Percentiles rank a stretch among this genome's conserved stretches.
These are phyloP conservation scores for Podospora comata DNA, from an alignment of 495 filamentous ascomycete species.

Conservation along the genomic window DNA sequence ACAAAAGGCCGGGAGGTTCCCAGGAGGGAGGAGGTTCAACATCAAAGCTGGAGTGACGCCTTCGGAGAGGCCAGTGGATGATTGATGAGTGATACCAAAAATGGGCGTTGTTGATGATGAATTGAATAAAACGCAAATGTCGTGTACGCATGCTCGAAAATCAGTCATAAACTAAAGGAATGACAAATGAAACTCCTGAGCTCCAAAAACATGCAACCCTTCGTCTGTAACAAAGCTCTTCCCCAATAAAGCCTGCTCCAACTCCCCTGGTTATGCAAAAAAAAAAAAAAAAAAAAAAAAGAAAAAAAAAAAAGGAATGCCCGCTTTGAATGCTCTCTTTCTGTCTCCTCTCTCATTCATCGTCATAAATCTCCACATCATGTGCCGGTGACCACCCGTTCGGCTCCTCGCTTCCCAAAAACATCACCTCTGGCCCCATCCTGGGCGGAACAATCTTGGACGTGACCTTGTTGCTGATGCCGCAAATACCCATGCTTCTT, in stretches of 20 bases:
- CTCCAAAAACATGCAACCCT: background rate
- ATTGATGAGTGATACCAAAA: background rate
- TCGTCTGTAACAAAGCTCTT: no score
- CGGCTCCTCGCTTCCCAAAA: constrained; percentile 29
- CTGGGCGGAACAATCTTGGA: constrained; percentile 10
- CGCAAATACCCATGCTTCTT: constrained; percentile 14
- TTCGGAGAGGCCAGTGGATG: background rate
- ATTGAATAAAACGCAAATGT: background rate
- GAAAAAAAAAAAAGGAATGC: no score
- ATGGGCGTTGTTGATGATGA: background rate
- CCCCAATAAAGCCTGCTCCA: no score
- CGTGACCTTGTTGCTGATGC: constrained; percentile 16
- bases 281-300: no score
- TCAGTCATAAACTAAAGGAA: background rate
- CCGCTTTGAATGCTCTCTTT: background rate
- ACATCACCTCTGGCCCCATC: constrained; percentile 9
- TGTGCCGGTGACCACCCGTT: constrained; percentile 23
- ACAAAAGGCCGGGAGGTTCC: constrained; percentile 2
- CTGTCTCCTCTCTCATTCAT: background rate
- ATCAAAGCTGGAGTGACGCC: constrained; percentile 7
- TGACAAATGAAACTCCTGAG: background rate
- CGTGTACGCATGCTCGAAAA: background rate
- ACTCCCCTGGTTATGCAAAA: no score
- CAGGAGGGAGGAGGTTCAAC: constrained; percentile 1
- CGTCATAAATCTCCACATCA: constrained; percentile 14